Base-by-base conservation (phyloP, 441 rosid species). In the Daphne laureola region DNA sequence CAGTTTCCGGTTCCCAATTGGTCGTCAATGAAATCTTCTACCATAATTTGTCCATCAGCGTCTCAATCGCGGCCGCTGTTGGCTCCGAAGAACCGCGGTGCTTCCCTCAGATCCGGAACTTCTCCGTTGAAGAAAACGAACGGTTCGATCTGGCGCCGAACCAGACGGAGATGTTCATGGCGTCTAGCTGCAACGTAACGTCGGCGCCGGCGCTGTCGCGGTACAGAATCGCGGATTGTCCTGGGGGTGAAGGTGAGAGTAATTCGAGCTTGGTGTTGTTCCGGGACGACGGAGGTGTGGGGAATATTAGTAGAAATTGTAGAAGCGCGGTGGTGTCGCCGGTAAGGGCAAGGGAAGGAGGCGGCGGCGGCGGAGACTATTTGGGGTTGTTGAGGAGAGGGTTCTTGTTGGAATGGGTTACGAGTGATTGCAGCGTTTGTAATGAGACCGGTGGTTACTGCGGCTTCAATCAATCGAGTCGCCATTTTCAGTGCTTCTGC, bases 401-500 rank as follows among this genome's bases (percentile, higher is more conserved):
- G 58, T 82, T 79, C 52, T 0, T 49, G 67, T 9, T 78, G 74
- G 62, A 47, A 0, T 82, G 85, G 88, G 55, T 4, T 6, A 84
- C 76, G 5, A 72, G 68, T 53, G 0, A 72, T 47, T 83, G 90
- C 60, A 62, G 67, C 43, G 8, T 8, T 0, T 79, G 90, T 53
- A 23, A 53, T 38, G 0, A 0, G 8, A 78, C 78, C 43, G 86
- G 82, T 1, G 86, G 90, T 41, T 58, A 25, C 62, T 82, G 90
- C 17, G 90, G 90, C 4, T 66, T 77, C 49, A 13, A 82, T 40
- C 0, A 0, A 1, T 0, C 0, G 0, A 41, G n/a, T 0, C 46
- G 11, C 43, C 75, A 45, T 58, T 75, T 77, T 65, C 51, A 26
- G 61, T 82, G 86, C 26, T 82, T 63, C 55, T 82, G 90, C 71